phyloP scores from a whole-genome alignment of 2,329 filamentous ascomycete genomes.

The Talaromyces piceae region DNA sequence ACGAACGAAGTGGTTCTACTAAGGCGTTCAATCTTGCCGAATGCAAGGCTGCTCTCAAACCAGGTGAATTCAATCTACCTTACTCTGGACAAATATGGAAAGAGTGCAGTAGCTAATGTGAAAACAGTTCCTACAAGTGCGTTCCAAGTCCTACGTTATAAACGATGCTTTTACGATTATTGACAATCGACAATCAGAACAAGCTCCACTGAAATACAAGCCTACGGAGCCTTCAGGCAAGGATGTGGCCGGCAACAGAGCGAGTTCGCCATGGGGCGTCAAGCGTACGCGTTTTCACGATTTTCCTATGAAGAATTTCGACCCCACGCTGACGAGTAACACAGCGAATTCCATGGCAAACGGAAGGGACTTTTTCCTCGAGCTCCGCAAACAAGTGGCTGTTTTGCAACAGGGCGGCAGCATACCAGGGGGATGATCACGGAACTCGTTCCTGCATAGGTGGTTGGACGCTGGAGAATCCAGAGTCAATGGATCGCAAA shows the following conservation, averaged over 20 bases:
- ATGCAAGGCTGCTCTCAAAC: constrained; percentile 33
- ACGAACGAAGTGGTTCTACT: constrained; percentile 37
- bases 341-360: constrained; percentile 42
- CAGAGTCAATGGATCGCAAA: background rate
- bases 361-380: constrained; percentile 44
- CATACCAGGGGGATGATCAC: constrained; percentile 28
- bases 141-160: background rate
- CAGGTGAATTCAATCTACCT: constrained; percentile 21
- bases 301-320: background rate
- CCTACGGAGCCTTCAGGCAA: constrained; percentile 20
- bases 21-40: constrained; percentile 38
- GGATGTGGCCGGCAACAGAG: constrained; percentile 27
- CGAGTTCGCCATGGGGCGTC: constrained; percentile 36
- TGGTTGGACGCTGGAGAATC: background rate
- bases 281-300: constrained; percentile 30
- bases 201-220: constrained; percentile 33
- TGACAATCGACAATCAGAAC: constrained; percentile 17
- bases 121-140: constrained; percentile 25
- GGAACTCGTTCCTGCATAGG: constrained; percentile 4
- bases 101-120: constrained; percentile 1
- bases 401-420: constrained; percentile 30
- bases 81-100: background rate
- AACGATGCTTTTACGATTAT: background rate
- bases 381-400: constrained; percentile 42
- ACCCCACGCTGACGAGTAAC: constrained; percentile 6